Percentiles rank a stretch among this genome's conserved stretches.
phyloP scores from a whole-genome alignment of 139 green algal species.

The Gonium pectorale region DNA sequence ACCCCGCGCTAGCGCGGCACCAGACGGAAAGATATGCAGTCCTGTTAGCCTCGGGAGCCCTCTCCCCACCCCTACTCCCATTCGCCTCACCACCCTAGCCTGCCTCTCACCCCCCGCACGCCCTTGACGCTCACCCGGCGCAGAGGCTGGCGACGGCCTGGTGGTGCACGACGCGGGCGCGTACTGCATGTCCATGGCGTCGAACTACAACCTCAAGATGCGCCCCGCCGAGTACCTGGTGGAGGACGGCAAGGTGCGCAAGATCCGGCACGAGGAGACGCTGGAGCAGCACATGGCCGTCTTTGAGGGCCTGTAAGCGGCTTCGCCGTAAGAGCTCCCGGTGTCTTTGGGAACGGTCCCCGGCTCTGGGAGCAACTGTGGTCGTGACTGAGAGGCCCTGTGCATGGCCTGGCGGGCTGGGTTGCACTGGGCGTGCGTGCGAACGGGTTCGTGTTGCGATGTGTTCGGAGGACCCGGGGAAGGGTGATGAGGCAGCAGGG shows the following conservation, averaged over 20 bases:
- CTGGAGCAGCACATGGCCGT: conserved; percentile 90
- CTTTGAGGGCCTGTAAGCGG: conserved; percentile 83
- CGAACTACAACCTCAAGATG: conserved; percentile 98
- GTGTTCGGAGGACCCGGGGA: no score
- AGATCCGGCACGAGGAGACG: conserved; percentile 88
- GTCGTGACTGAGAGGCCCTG: no score
- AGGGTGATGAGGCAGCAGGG: no score
- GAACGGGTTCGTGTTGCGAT: no score
- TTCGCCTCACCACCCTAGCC: not conserved
- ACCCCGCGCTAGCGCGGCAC: no score
- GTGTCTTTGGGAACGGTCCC: no score
- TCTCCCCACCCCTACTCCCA: not conserved
- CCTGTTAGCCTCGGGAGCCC: not conserved
- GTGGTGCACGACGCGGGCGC: conserved; percentile 96
- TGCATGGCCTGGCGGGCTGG: no score
- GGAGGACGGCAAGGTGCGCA: conserved; percentile 74
- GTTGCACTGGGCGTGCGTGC: no score
- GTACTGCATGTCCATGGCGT: conserved; percentile 99
- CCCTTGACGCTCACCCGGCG: not conserved
- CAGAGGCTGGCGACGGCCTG: conserved; percentile 80
- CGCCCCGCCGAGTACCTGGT: conserved; percentile 95
- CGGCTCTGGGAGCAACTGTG: no score
- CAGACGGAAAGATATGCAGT: no score
- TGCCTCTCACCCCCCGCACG: no score
- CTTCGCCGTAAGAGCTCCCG: no score